These are phyloP conservation scores for Lepidium aucheri DNA, from an alignment of 345 rosid species.

Conservation along the genomic window DNA sequence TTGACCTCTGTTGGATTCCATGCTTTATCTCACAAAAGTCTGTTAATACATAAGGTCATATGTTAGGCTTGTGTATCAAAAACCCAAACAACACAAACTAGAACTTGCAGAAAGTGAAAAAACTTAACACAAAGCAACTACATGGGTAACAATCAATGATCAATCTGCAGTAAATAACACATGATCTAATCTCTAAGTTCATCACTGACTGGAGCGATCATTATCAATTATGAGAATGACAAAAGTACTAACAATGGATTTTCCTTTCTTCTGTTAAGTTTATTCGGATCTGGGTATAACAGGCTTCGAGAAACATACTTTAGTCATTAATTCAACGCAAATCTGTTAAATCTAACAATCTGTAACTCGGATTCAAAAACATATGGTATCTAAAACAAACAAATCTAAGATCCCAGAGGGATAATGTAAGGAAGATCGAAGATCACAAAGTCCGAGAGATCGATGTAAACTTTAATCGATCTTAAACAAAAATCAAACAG, in stretches of 20 bases:
- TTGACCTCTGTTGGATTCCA: conserved; percentile 68
- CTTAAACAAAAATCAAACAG: neutral
- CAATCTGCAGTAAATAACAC: neutral
- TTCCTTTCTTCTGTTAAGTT: neutral
- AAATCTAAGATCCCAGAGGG: neutral
- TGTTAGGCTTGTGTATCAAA: neutral
- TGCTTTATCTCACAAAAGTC: conserved; percentile 26
- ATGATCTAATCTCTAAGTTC: neutral
- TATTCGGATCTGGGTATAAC: neutral
- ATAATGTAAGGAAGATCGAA: neutral
- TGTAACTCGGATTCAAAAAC: neutral
- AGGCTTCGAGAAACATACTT: neutral
- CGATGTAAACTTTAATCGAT: neutral
- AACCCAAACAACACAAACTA: neutral
- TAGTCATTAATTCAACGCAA: neutral
- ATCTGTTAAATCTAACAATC: conserved; percentile 2
- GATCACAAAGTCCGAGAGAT: neutral
- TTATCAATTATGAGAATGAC: neutral
- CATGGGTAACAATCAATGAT: neutral
- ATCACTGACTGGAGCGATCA: neutral
- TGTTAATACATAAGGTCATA: neutral
- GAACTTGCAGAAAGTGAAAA: neutral
- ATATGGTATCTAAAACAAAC: neutral
- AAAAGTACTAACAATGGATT: neutral
- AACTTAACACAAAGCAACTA: neutral